Percentiles rank a stretch among this genome's conserved stretches.
These are phyloP conservation scores for Rhododendron mucronatum DNA, from an alignment of 148 eudicot genomes.

Conservation along the genomic window DNA sequence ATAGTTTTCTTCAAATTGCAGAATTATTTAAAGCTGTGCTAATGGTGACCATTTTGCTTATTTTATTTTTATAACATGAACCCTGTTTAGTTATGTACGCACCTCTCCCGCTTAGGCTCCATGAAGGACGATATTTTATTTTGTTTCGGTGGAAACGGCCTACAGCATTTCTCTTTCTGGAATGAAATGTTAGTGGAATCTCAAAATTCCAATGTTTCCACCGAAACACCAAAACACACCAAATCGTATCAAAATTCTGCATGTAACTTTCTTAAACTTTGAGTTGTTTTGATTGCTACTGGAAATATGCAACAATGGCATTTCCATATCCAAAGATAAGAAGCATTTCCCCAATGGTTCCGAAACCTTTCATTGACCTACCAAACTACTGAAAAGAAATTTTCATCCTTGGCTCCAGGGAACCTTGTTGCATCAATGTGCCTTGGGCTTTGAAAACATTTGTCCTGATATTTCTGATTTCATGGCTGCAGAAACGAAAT, in stretches of 20 bases:
- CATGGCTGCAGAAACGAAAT: constrained; percentile 67
- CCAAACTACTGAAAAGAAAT: neutral
- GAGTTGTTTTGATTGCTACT: neutral
- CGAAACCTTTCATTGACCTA: neutral
- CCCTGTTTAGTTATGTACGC: neutral
- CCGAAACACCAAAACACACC: neutral
- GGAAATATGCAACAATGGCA: neutral
- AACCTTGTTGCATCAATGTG: neutral
- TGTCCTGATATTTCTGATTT: neutral
- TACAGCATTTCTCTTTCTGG: neutral
- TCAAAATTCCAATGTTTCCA: neutral
- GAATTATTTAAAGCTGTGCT: neutral
- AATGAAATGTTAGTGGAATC: neutral
- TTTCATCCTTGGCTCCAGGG: neutral
- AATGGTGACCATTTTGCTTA: neutral
- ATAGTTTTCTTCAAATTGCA: neutral
- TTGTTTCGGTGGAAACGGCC: neutral
- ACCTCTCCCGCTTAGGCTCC: neutral
- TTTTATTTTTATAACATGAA: neutral
- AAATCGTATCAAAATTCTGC: neutral
- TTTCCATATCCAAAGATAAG: neutral
- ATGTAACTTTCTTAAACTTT: neutral
- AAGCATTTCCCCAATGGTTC: neutral
- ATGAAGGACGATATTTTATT: neutral
- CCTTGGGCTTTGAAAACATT: neutral